Conservation (phyloP, 2,329 filamentous ascomycete species). For the Fusarium euwallaceae region DNA sequence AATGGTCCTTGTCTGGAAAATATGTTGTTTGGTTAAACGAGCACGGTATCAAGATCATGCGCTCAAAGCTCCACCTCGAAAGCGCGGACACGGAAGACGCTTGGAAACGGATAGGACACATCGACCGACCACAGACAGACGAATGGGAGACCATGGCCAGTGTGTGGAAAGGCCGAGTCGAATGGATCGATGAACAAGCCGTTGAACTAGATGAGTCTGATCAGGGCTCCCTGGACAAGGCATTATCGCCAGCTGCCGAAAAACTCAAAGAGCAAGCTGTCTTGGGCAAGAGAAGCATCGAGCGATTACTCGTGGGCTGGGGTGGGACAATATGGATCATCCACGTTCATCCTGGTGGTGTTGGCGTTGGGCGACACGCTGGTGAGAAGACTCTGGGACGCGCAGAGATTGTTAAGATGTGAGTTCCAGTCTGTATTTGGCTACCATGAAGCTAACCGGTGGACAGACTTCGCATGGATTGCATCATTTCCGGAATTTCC, state of each 20-base stretch:
- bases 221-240: constrained; percentile 52
- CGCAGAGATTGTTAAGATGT: constrained; percentile 94
- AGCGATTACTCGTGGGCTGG: constrained; percentile 94
- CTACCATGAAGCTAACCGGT: constrained; percentile 67
- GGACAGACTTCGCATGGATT: constrained; percentile 89
- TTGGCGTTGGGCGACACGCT: constrained; percentile 73
- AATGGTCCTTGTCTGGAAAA: constrained; percentile 93
- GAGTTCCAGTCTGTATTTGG: constrained; percentile 65
- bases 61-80: constrained; percentile 86
- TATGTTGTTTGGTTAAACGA: constrained; percentile 98
- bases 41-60: constrained; percentile 97
- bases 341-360: constrained; percentile 84
- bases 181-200: constrained; percentile 91
- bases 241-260: constrained; percentile 60
- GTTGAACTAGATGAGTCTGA: constrained; percentile 79
- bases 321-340: constrained; percentile 97
- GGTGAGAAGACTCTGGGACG: constrained; percentile 81
- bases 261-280: constrained; percentile 64
- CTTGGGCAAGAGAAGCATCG: constrained; percentile 65
- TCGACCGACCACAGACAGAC: constrained; percentile 86
- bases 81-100: constrained; percentile 82
- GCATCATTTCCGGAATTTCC: constrained; percentile 96
- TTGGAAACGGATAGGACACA: constrained; percentile 95
- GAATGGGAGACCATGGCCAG: constrained; percentile 97
- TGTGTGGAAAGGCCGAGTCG: constrained; percentile 91